A percentile compares a stretch with the other conserved stretches of the same genome.
Evolutionary conservation across 2,329 filamentous ascomycete species (phyloP).

Genomic region (Elsinoe necatrix): DNA sequence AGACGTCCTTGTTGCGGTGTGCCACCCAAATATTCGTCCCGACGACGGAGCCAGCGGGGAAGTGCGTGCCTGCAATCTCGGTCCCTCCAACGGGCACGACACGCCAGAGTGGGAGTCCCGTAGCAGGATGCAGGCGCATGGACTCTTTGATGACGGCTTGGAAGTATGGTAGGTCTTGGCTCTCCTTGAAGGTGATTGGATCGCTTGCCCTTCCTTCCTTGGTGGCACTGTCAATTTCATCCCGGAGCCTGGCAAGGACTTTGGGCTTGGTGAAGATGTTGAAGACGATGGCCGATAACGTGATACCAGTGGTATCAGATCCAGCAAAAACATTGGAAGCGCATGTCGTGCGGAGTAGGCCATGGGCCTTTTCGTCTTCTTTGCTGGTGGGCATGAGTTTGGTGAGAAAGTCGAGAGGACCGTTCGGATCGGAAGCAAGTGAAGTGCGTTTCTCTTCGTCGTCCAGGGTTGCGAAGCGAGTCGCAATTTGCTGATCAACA

Average conservation of each 20-base stretch:
- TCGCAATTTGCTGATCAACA: constrained; percentile 45
- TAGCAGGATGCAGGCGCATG: constrained; percentile 24
- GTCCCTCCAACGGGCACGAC: constrained; percentile 13
- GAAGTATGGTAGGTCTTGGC: constrained; percentile 26
- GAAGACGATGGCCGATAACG: constrained; percentile 27
- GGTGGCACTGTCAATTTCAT: constrained; percentile 4
- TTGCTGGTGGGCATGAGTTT: constrained; percentile 42
- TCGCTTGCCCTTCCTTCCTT: constrained; percentile 13
- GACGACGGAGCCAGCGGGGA: constrained; percentile 40
- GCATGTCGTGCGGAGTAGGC: not conserved
- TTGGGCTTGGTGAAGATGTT: constrained; percentile 18
- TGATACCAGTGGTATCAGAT: constrained; percentile 44
- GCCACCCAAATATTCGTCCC: constrained; percentile 38
- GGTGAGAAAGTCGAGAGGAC: constrained; percentile 31
- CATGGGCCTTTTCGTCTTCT: not conserved
- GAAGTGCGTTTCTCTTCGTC: constrained; percentile 46
- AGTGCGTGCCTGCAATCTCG: constrained; percentile 29
- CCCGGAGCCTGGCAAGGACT: constrained; percentile 35
- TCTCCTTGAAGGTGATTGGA: constrained; percentile 21
- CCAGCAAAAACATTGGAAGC: constrained; percentile 33
- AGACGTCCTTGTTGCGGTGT: constrained; percentile 32
- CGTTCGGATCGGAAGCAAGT: constrained; percentile 33
- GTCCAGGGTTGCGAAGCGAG: constrained; percentile 41
- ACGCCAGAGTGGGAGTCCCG: constrained; percentile 20
- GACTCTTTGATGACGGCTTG: constrained; percentile 26